These are phyloP conservation scores for Blastobotrys illinoisensis DNA, from an alignment of 1,139 yeast genomes.

Conservation along the genomic window DNA sequence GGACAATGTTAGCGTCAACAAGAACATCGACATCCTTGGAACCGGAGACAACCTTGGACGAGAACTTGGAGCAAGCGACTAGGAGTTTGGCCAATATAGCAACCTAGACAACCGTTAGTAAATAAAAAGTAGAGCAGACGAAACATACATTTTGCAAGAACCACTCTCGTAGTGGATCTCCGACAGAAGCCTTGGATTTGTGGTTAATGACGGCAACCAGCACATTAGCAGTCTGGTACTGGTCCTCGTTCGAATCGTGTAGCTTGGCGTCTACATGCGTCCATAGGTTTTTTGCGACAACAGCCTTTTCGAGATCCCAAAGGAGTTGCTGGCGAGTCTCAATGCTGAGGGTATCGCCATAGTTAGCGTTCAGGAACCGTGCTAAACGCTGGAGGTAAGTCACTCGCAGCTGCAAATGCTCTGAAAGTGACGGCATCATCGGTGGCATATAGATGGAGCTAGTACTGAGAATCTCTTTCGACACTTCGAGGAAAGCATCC, in stretches of 20 bases:
- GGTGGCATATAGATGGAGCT: constrained; percentile 43
- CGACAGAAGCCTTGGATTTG: constrained; percentile 6
- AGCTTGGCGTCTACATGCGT: constrained; percentile 21
- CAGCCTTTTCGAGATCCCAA: constrained; percentile 51
- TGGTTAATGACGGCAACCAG: constrained; percentile 14
- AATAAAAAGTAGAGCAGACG: neutral
- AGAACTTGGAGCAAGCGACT: constrained; percentile 14
- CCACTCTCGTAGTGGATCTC: constrained; percentile 26
- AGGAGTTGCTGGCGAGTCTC: constrained; percentile 38
- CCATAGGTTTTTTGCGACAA: constrained; percentile 52
- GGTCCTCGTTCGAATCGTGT: constrained; percentile 3
- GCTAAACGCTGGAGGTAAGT: constrained; percentile 41
- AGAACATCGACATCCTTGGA: constrained; percentile 14
- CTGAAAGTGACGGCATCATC: constrained; percentile 38
- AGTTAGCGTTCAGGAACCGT: constrained; percentile 44
- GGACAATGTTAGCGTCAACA: constrained; percentile 26
- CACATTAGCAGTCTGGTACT: constrained; percentile 9
- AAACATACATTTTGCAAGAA: constrained; percentile 19
- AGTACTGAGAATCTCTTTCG: constrained; percentile 52
- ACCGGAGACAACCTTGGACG: neutral
- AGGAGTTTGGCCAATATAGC: constrained; percentile 17
- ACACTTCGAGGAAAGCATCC: constrained; percentile 45
- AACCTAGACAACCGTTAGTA: constrained; percentile 7
- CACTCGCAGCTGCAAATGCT: constrained; percentile 42
- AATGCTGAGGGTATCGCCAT: constrained; percentile 35